phyloP scores from a whole-genome alignment of 805 yeast species.

The Yamadazyma akitaensis region DNA sequence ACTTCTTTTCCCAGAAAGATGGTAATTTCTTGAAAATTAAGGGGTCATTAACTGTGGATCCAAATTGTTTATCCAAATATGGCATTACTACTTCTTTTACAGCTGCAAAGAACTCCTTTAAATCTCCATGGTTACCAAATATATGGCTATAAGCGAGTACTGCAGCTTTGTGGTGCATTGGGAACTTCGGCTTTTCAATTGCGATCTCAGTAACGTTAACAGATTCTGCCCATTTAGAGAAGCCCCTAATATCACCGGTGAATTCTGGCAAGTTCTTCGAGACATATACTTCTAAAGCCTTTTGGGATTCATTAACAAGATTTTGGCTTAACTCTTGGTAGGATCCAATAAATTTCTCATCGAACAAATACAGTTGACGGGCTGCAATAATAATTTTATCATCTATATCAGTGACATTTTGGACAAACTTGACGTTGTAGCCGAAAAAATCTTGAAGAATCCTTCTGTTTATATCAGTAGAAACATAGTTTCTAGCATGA shows the following conservation, averaged over 20 bases:
- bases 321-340: constrained; percentile 28
- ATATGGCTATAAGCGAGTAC: constrained; percentile 49
- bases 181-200: constrained; percentile 70
- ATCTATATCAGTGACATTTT: constrained; percentile 98
- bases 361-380: constrained; percentile 80
- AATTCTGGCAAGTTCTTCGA: constrained; percentile 52
- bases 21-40: constrained; percentile 78
- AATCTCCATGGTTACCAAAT: constrained; percentile 18
- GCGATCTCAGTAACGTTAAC: constrained; percentile 52
- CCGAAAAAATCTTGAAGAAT: constrained; percentile 89
- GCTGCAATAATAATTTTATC: constrained; percentile 95
- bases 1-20: constrained; percentile 84
- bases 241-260: constrained; percentile 25
- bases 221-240: constrained; percentile 48
- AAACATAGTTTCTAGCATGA: constrained; percentile 95
- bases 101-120: constrained; percentile 39
- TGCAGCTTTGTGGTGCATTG: constrained; percentile 76
- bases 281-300: constrained; percentile 50
- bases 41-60: constrained; percentile 80
- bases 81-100: constrained; percentile 80
- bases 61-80: constrained; percentile 64
- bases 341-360: constrained; percentile 43
- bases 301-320: constrained; percentile 36
- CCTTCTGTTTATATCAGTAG: constrained; percentile 90
- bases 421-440: constrained; percentile 82